phyloP scores from a whole-genome alignment of 2,329 filamentous ascomycete species.

The Aspergillus felis region DNA sequence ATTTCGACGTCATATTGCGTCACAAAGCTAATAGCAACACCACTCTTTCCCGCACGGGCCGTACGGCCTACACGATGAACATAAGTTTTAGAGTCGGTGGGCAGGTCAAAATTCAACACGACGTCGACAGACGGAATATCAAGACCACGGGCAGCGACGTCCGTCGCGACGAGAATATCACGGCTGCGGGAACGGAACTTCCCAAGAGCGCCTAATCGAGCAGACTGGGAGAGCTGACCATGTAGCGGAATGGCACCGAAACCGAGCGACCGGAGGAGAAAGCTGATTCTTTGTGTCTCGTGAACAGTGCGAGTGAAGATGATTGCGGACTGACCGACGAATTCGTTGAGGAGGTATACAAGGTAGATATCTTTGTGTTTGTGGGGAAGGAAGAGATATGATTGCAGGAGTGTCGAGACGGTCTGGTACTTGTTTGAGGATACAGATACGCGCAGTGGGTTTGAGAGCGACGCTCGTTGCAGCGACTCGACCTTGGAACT shows the following conservation, averaged over 20 bases:
- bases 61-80: conserved; percentile 87
- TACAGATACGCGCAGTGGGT: conserved; percentile 79
- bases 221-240: conserved; percentile 83
- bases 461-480: conserved; percentile 81
- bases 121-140: conserved; percentile 91
- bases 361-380: conserved; percentile 87
- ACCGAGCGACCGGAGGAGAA: conserved; percentile 77
- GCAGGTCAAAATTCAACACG: conserved; percentile 81
- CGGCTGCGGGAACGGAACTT: conserved; percentile 82
- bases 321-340: conserved; percentile 79
- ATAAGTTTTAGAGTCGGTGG: conserved; percentile 82
- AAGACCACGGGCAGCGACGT: conserved; percentile 87
- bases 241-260: conserved; percentile 91
- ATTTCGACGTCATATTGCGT: conserved; percentile 87
- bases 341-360: conserved; percentile 80
- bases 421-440: conserved; percentile 84
- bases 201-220: conserved; percentile 79
- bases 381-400: conserved; percentile 81
- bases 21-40: conserved; percentile 73
- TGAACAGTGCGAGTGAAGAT: conserved; percentile 90
- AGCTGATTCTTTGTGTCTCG: conserved; percentile 80
- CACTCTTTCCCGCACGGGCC: conserved; percentile 79
- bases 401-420: conserved; percentile 81
- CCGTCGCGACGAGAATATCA: conserved; percentile 83
- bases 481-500: conserved; percentile 88